Percentiles rank a stretch among this genome's conserved stretches.
Conservation (phyloP, 1,139 yeast genomes). For the Pichia cactophila region DNA sequence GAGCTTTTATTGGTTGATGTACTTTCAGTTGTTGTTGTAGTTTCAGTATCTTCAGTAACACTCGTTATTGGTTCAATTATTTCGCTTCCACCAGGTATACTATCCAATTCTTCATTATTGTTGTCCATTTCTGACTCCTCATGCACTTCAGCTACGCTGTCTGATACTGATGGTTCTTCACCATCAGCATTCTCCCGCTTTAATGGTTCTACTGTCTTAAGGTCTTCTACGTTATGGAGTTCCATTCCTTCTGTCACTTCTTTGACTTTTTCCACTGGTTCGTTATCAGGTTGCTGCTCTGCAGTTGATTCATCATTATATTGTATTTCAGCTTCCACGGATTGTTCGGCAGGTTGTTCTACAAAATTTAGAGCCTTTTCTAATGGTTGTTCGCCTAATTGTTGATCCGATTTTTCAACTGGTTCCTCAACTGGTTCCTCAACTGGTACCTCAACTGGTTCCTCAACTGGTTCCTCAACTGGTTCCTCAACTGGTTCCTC, state of each 20-base stretch:
- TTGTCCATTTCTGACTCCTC: background rate
- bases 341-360: background rate
- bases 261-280: too few relatives aligned
- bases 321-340: too few relatives aligned
- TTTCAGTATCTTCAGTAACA: background rate
- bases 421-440: conserved; percentile 7
- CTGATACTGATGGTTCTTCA: background rate
- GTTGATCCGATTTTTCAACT: conserved; percentile 1
- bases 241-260: too few relatives aligned
- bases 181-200: background rate
- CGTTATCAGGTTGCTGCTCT: too few relatives aligned
- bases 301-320: background rate
- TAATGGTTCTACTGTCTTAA: background rate
- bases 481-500: conserved; percentile 9
- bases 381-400: background rate
- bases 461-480: conserved; percentile 3
- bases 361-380: background rate
- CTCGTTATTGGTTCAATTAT: background rate
- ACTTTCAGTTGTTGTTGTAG: background rate
- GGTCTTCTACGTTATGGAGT: too few relatives aligned
- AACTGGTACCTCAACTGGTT: conserved; percentile 3
- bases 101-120: background rate
- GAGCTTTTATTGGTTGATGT: conserved; percentile 6
- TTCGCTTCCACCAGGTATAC: background rate
- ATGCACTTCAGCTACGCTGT: background rate